Conservation (phyloP, 371 early-diverging fungal species). For the Mucor circinelloides region DNA sequence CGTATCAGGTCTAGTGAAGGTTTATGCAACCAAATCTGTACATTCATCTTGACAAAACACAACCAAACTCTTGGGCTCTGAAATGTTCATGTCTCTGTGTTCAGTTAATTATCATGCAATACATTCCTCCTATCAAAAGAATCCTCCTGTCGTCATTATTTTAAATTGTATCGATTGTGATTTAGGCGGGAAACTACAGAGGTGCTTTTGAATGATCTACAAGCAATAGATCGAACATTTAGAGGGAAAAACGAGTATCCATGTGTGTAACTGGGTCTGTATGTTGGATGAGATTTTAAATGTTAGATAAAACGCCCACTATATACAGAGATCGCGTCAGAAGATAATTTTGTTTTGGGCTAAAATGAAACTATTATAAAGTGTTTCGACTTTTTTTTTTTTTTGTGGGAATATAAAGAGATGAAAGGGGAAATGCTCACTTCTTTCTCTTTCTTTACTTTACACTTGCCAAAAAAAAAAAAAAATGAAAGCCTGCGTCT, state of each 20-base stretch:
- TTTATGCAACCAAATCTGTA: not conserved
- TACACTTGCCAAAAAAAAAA: not conserved
- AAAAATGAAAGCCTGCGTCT: conserved; percentile 37
- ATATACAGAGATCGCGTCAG: conserved; percentile 4
- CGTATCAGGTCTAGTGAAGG: not conserved
- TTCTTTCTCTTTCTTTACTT: not conserved
- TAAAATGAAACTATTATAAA: conserved; percentile 15
- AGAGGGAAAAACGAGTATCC: not conserved
- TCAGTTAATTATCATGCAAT: not conserved
- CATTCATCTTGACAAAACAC: not conserved
- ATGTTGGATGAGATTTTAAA: not conserved
- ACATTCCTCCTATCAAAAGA: not conserved
- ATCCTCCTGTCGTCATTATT: not conserved
- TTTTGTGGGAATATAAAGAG: conserved; percentile 9
- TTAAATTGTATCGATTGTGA: not conserved
- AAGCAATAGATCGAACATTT: not conserved
- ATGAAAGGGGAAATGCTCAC: not conserved
- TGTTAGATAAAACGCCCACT: not conserved
- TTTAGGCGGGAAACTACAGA: not conserved
- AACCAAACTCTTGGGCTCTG: not conserved
- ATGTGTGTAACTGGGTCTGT: conserved; percentile 6
- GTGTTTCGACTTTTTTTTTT: conserved; percentile 17
- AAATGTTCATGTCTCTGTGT: not conserved
- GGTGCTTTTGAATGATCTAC: not conserved
- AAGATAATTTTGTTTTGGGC: conserved; percentile 21